These are phyloP conservation scores for Asparagopsis taxiformis DNA, from an alignment of 31 red algal species.

Conservation along the genomic window DNA sequence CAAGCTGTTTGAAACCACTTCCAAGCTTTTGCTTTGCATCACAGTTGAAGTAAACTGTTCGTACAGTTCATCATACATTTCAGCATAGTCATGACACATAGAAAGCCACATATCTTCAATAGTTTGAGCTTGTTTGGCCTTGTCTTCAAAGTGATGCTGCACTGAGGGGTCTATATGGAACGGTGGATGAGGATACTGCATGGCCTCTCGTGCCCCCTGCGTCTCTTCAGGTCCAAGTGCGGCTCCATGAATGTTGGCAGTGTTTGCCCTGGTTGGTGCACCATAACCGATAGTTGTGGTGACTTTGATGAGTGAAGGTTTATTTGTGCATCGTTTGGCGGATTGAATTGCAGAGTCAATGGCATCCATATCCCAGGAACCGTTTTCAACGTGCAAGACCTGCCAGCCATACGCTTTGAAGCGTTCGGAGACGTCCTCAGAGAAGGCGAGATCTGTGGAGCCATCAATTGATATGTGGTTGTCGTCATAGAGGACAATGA, in stretches of 20 bases:
- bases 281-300: slow-evolving; percentile 81
- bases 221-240: slow-evolving; percentile 78
- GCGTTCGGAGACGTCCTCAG: slow-evolving; percentile 61
- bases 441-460: slow-evolving; percentile 76
- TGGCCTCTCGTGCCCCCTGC: slow-evolving; percentile 6
- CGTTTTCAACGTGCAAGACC: slow-evolving; percentile 54
- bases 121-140: slow-evolving; percentile 7
- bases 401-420: slow-evolving; percentile 91
- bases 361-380: slow-evolving; percentile 42
- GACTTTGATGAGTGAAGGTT: slow-evolving; percentile 66
- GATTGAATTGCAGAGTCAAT: slow-evolving; percentile 48
- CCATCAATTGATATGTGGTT: slow-evolving; percentile 98
- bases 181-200: neutral
- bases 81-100: neutral
- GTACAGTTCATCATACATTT: neutral
- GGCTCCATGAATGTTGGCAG: slow-evolving; percentile 55
- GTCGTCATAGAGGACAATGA: slow-evolving; percentile 97
- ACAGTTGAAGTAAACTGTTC: slow-evolving; percentile 15
- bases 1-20: slow-evolving; percentile 35
- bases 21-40: slow-evolving; percentile 28
- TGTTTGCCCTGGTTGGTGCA: slow-evolving; percentile 69
- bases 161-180: slow-evolving; percentile 70
- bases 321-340: slow-evolving; percentile 58
- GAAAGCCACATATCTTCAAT: slow-evolving; percentile 44
- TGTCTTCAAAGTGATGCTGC: slow-evolving; percentile 6